Evolutionary conservation across 2,329 filamentous ascomycete genomes (phyloP), one percentile per base, ranked within the genome.

Genomic region (Nigrograna mackinnonii): DNA sequence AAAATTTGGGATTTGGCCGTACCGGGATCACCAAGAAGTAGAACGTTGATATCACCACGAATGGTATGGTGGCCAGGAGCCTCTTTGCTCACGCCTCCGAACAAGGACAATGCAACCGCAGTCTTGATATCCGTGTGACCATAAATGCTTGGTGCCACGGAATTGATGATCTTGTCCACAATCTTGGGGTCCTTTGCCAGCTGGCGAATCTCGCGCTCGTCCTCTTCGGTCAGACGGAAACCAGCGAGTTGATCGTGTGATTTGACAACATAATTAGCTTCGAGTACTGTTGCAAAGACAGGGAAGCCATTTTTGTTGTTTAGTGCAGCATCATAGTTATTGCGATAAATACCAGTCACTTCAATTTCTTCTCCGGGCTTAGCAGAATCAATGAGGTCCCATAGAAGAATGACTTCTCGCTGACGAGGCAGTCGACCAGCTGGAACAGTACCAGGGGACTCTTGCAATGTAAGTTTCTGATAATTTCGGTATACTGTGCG

Each of bases 221-320:
- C 95, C 60, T 96, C 87, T 62, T 97, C 92, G 0, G 90, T 97
- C 62, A 99, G 78, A 46, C 91, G 84, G 79, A 99, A 99, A 43
- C 94, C 94, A 60, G 94, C 94, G 47, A 99, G 85, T 71, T 99
- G 91, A 67, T 99, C 94, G 64, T 99, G 94, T 0, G 92, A 86
- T 70, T 99, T 99, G 70, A 97, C 86, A 4, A 97, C 84, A 55
- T 99, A 91, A 71, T 99, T 99, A 19, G 95, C 95, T 70, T 99
- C 94, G 4, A 99, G 80, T 45, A 99, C 94, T 0, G 94, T 99
- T 4, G 94, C 92, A 69, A 99, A 99, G 24, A 99, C 94, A 0
- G 94, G 94, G 73, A 99, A 97, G 4, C 94, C 94, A 64, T 97
- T 99, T 63, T 94, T 92, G 75, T 96, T 97, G 74, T 99, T 99